phyloP scores from a whole-genome alignment of 176 grass and related monocot species.

The Elaeis guineensis region DNA sequence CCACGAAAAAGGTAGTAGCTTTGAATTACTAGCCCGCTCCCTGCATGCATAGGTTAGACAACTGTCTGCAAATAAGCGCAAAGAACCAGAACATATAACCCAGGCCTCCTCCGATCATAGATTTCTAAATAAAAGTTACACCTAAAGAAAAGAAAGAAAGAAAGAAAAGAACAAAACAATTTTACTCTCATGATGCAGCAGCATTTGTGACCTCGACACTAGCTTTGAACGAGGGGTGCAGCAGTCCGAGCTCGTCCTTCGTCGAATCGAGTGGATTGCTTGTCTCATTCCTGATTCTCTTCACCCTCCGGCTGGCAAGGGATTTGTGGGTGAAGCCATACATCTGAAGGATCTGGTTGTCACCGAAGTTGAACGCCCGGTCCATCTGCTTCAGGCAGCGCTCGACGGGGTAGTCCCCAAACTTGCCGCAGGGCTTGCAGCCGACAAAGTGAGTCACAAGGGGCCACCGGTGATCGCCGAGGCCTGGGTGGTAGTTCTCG shows the following conservation, averaged over 20 bases:
- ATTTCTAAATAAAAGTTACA: not conserved
- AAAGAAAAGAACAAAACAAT: not conserved
- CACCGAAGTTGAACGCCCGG: constrained; percentile 6
- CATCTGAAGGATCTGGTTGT: constrained; percentile 7
- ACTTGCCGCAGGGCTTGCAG: constrained; percentile 5
- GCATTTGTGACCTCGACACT: constrained; percentile 28
- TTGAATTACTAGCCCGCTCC: no score
- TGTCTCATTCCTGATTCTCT: constrained; percentile 4
- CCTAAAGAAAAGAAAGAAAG: not conserved
- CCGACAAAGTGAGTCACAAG: not conserved
- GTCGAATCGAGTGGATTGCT: not conserved
- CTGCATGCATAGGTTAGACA: no score
- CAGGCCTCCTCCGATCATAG: no score
- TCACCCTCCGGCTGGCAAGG: not conserved
- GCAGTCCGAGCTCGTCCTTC: constrained; percentile 53
- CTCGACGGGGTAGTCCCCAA: constrained; percentile 6
- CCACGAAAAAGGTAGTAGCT: no score
- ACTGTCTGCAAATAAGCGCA: no score
- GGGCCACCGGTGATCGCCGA: constrained; percentile 9
- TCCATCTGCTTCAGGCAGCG: constrained; percentile 10
- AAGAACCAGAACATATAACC: no score
- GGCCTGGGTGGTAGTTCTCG: constrained; percentile 2
- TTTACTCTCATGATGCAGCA: constrained; percentile 2
- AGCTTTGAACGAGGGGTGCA: constrained; percentile 87
- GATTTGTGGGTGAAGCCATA: constrained; percentile 6